Evolutionary conservation across 768 basidiomycete genomes (phyloP), one percentile per base, ranked within the genome.

Genomic region (Tricholomella constricta): DNA sequence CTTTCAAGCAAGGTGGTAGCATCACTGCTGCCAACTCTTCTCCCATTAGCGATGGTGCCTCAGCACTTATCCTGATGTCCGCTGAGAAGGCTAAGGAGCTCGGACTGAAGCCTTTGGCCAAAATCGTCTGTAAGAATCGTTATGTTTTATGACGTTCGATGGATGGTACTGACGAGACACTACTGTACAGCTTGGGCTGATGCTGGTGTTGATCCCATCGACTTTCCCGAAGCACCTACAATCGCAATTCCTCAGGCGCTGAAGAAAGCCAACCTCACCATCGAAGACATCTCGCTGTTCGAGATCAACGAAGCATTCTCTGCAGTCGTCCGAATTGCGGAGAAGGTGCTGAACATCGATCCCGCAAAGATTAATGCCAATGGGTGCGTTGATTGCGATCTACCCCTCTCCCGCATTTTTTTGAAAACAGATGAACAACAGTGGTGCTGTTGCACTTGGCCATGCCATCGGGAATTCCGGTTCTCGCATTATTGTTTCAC

Each of bases 241-340:
- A 79, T 91, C 57, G 96, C 96, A 23, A 72, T 99, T 34, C 97
- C 97, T 19, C 71, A 83, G 52, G 97, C 97, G 11, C 76, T 99
- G 54, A 74, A 94, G 76, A 86, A 81, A 64, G 97, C 96, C 19
- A 90, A 90, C 61, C 77, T 98, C 52, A 83, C 84, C 17, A 65
- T 85, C 43, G 78, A 89, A 38, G 93, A 99, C 63, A 92, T 99
- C 58, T 80, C 94, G 40, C 79, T 89, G 44, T 99, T 93, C 68
- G 97, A 99, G 71, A 83, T 98, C 69, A 99, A 99, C 70, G 96
- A 99, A 71, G 96, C 96, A 23, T 99, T 98, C 81, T 94, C 94
- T 1, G 90, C 90, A 42, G 96, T 98, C 60, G 88, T 91, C 60
- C 82, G 88, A 45, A 88, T 96, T 47, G 90, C 89, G 2, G 93